These are phyloP conservation scores for Colletotrichum higginsianum DNA, from an alignment of 2,329 filamentous ascomycete species.

Conservation along the genomic window DNA sequence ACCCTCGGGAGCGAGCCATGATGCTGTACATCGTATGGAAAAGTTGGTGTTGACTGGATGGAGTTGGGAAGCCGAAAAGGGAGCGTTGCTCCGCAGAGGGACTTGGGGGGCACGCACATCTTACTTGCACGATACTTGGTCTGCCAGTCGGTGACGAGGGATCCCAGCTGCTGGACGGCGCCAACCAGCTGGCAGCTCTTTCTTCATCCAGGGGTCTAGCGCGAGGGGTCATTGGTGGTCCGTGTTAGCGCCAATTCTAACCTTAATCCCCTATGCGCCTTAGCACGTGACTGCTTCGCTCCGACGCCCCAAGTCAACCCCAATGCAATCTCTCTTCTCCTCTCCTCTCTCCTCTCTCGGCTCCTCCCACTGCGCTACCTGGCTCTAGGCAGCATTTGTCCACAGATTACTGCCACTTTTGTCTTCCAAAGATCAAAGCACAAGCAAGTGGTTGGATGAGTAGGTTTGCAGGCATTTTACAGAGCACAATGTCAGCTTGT, in stretches of 20 bases:
- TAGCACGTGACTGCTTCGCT: constrained; percentile 17
- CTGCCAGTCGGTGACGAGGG: background rate
- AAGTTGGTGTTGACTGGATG: background rate
- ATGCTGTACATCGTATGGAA: too few relatives aligned
- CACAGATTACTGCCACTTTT: background rate
- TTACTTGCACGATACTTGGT: background rate
- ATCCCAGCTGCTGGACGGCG: too few relatives aligned
- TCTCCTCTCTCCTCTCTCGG: background rate
- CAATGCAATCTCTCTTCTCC: background rate
- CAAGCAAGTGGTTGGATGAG: background rate
- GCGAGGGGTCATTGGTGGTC: background rate
- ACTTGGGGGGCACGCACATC: background rate
- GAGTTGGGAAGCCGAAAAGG: background rate
- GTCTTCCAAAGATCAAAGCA: background rate
- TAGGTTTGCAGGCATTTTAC: too few relatives aligned
- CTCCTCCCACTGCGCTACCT: background rate
- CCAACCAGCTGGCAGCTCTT: background rate
- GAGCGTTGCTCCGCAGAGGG: background rate
- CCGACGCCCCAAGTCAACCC: background rate
- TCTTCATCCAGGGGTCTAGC: background rate
- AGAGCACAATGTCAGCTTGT: too few relatives aligned
- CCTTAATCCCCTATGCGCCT: constrained; percentile 22
- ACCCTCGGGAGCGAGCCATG: too few relatives aligned
- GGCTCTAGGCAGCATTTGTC: too few relatives aligned
- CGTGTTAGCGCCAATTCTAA: constrained; percentile 33